These are phyloP conservation scores for Rhinocladiella similis DNA, from an alignment of 2,329 filamentous ascomycete genomes.

Conservation along the genomic window DNA sequence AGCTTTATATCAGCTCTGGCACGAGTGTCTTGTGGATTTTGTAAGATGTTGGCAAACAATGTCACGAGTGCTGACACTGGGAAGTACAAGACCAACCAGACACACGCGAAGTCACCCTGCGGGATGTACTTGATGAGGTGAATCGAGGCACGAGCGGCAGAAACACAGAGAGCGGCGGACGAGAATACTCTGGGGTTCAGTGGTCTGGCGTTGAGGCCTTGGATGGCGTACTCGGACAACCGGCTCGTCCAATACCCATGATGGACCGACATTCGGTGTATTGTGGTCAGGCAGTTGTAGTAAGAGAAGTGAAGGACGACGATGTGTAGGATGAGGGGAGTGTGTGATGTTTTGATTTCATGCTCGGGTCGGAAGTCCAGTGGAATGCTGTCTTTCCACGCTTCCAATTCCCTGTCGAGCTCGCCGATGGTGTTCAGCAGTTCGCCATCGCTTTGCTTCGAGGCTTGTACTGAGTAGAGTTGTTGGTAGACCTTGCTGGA, in stretches of 20 bases:
- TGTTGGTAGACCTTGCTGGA: slow-evolving; percentile 92
- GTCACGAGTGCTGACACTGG: slow-evolving; percentile 94
- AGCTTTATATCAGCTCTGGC: slow-evolving; percentile 85
- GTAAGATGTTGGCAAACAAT: slow-evolving; percentile 91
- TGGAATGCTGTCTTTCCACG: slow-evolving; percentile 95
- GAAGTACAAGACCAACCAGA: slow-evolving; percentile 97
- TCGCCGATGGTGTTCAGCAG: slow-evolving; percentile 94
- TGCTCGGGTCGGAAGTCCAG: slow-evolving; percentile 96
- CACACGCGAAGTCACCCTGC: slow-evolving; percentile 89
- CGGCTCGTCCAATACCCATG: slow-evolving; percentile 98
- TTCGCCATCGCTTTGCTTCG: slow-evolving; percentile 88
- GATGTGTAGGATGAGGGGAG: slow-evolving; percentile 89
- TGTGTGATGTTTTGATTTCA: slow-evolving; percentile 90
- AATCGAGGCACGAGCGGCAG: slow-evolving; percentile 88
- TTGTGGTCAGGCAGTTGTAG: slow-evolving; percentile 96
- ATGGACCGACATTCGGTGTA: slow-evolving; percentile 97
- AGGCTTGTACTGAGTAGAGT: slow-evolving; percentile 88
- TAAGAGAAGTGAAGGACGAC: slow-evolving; percentile 95
- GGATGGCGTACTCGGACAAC: slow-evolving; percentile 90
- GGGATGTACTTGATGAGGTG: slow-evolving; percentile 94
- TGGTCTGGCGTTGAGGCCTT: slow-evolving; percentile 85
- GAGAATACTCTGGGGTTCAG: slow-evolving; percentile 93
- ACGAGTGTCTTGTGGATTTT: slow-evolving; percentile 87
- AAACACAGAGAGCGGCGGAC: slow-evolving; percentile 87
- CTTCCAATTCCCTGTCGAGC: slow-evolving; percentile 83